Evolutionary conservation across 495 filamentous ascomycete genomes (phyloP).

Genomic region (Lepraria neglecta): DNA sequence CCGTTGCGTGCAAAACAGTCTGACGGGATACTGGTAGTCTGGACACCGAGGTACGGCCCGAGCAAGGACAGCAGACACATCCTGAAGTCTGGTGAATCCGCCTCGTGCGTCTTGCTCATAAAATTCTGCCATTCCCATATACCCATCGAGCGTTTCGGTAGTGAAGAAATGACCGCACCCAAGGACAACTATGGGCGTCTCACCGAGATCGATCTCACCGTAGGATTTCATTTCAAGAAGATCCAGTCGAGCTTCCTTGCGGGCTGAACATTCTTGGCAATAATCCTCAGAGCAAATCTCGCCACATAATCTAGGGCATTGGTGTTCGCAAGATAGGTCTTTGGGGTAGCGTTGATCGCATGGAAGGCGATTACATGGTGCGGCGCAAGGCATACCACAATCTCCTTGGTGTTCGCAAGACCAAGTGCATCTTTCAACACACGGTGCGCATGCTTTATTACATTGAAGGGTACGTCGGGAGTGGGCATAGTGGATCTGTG

Average conservation of each 20-base stretch:
- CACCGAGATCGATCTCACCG: slow-evolving; percentile 13
- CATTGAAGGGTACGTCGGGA: slow-evolving; percentile 48
- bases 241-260: slow-evolving; percentile 10
- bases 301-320: slow-evolving; percentile 56
- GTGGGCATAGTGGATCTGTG: slow-evolving; percentile 43
- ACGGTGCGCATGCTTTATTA: slow-evolving; percentile 55
- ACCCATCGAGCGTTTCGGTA: slow-evolving; percentile 53
- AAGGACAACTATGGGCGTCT: slow-evolving; percentile 31
- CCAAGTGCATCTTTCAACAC: slow-evolving; percentile 50
- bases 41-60: slow-evolving; percentile 54
- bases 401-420: slow-evolving; percentile 44
- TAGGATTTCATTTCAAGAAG: slow-evolving; percentile 13
- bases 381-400: slow-evolving; percentile 54
- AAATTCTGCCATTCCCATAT: slow-evolving; percentile 53
- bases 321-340: slow-evolving; percentile 54
- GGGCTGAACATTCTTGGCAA: slow-evolving; percentile 47
- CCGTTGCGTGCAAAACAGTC: slow-evolving; percentile 48
- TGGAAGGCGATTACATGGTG: slow-evolving; percentile 50
- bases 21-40: slow-evolving; percentile 55
- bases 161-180: slow-evolving; percentile 61
- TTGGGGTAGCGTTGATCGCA: slow-evolving; percentile 56
- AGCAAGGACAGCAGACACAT: slow-evolving; percentile 32
- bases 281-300: slow-evolving; percentile 50
- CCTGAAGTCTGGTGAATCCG: slow-evolving; percentile 24
- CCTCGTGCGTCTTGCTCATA: slow-evolving; percentile 38